Conservation (phyloP, 2,329 filamentous ascomycete species). For the Cryphonectria japonica region DNA sequence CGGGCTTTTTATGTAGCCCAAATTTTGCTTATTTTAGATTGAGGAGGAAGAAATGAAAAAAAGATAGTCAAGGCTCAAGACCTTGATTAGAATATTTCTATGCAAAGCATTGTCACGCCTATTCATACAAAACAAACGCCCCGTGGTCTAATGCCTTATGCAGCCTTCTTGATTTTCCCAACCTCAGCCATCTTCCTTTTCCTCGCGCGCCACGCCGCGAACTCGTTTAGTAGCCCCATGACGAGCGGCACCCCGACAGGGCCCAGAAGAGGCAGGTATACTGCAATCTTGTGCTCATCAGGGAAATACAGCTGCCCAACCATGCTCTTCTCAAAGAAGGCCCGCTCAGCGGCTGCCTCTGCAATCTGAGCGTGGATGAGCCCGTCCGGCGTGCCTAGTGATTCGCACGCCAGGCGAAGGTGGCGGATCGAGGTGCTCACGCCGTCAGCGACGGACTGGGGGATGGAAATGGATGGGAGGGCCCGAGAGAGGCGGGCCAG, state of each 20-base stretch:
- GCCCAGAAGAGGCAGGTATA: constrained; percentile 89
- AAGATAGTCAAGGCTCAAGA: not conserved
- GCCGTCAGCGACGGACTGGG: constrained; percentile 81
- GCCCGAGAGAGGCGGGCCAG: constrained; percentile 83
- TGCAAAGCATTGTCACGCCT: not conserved
- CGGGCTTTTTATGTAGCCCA: too few relatives aligned
- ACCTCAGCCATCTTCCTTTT: constrained; percentile 48
- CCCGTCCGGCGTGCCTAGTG: constrained; percentile 67
- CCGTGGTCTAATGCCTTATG: not conserved
- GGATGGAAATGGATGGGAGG: constrained; percentile 89
- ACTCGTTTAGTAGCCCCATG: constrained; percentile 81
- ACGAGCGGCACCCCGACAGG: constrained; percentile 88
- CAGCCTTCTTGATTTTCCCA: constrained; percentile 39
- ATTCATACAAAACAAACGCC: not conserved
- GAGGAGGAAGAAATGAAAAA: too few relatives aligned
- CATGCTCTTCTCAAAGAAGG: constrained; percentile 99
- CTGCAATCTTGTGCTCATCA: constrained; percentile 96
- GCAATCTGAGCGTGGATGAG: constrained; percentile 82
- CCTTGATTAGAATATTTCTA: not conserved
- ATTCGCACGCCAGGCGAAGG: constrained; percentile 75
- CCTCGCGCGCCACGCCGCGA: constrained; percentile 64
- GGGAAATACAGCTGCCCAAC: constrained; percentile 98
- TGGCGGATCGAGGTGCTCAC: constrained; percentile 80
- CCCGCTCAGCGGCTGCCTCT: constrained; percentile 85
- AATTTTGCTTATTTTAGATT: not conserved